Percentiles rank a stretch among this genome's conserved stretches.
These are phyloP conservation scores for Fraxinus quadrangulata DNA, from an alignment of 257 asterid species.

Conservation along the genomic window DNA sequence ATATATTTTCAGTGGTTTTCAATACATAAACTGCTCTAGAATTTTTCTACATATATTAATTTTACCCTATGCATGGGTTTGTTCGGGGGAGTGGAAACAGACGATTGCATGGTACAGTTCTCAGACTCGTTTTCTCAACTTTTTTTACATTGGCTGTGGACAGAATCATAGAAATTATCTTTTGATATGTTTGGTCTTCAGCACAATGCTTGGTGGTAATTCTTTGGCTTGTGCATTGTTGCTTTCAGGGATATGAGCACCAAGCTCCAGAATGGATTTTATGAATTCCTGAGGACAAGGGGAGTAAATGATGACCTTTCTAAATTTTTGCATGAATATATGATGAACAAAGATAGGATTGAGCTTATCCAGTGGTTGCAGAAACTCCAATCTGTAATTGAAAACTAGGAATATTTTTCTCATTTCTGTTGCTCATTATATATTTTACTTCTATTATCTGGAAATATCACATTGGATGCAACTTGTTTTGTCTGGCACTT, in stretches of 20 bases:
- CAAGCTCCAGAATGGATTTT: slow-evolving; percentile 42
- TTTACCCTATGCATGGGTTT: not conserved
- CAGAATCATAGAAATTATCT: not conserved
- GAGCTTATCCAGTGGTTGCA: slow-evolving; percentile 56
- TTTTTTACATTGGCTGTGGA: not conserved
- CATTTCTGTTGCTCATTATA: not conserved
- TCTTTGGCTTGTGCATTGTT: slow-evolving; percentile 18
- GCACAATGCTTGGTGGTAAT: slow-evolving; percentile 22
- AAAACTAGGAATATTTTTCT: slow-evolving; percentile 25
- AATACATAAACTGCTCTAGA: not conserved
- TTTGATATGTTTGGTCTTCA: not conserved
- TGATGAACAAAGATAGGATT: slow-evolving; percentile 58
- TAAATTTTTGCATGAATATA: slow-evolving; percentile 53
- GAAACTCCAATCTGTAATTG: slow-evolving; percentile 39
- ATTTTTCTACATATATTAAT: not conserved
- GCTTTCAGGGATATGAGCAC: slow-evolving; percentile 41
- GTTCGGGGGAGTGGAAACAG: not conserved
- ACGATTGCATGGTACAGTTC: not conserved
- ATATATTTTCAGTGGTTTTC: not conserved
- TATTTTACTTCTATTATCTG: not conserved
- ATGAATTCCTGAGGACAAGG: slow-evolving; percentile 49
- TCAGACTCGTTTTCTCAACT: not conserved
- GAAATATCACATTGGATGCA: not conserved
- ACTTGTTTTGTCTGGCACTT: not conserved
- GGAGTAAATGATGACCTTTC: slow-evolving; percentile 52